These are phyloP conservation scores for Eucalyptus viminalis DNA, from an alignment of 345 rosid genomes.

Conservation along the genomic window DNA sequence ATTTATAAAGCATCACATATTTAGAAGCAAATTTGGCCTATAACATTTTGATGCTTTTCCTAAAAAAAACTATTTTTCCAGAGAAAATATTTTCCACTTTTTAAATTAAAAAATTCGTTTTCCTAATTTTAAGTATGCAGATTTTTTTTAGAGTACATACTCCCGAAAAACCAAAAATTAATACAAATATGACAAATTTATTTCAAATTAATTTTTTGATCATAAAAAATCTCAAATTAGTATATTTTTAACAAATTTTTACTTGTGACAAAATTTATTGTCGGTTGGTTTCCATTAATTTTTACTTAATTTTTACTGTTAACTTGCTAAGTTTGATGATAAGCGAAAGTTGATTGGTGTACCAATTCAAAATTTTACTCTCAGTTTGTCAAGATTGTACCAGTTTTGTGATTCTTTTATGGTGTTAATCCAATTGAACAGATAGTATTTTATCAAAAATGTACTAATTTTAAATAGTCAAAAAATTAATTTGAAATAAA, in stretches of 20 bases:
- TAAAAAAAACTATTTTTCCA: neutral
- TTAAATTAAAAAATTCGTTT: neutral
- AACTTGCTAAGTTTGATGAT: too few species aligned
- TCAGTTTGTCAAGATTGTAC: accelerated
- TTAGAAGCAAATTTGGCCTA: neutral
- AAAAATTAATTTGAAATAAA: accelerated
- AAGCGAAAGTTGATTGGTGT: accelerated
- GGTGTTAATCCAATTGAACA: accelerated
- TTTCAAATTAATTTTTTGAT: accelerated
- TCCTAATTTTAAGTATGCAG: neutral
- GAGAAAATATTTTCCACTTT: neutral
- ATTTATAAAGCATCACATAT: neutral
- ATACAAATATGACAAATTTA: accelerated
- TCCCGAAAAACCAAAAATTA: accelerated
- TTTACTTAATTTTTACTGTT: too few species aligned
- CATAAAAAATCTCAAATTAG: accelerated
- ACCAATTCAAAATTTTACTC: accelerated
- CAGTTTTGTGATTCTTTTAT: too few species aligned
- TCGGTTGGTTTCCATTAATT: accelerated
- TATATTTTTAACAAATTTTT: accelerated
- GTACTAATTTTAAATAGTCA: accelerated
- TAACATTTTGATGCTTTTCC: neutral
- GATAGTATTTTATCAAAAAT: accelerated
- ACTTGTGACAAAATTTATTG: accelerated
- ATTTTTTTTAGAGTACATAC: accelerated